A percentile compares a stretch with the other conserved stretches of the same genome.
Conservation (phyloP, 208 protist species). For the Herpetomonas samuelpessoai region DNA sequence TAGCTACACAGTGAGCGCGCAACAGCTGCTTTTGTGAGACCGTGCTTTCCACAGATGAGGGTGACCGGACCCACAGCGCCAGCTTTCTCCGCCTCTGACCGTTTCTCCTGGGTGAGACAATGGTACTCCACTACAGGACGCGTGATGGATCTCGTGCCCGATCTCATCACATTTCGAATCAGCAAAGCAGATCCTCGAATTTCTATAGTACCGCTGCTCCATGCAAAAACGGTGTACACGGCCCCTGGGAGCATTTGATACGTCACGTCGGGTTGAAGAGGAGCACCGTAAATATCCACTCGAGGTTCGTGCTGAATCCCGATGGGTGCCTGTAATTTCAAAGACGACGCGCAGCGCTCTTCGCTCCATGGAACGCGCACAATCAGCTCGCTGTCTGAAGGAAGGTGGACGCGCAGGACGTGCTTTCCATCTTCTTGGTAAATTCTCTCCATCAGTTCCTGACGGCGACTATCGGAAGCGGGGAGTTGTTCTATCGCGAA, state of each 20-base stretch:
- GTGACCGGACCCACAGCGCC: conserved; percentile 48
- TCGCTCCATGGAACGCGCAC: conserved; percentile 51
- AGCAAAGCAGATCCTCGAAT: conserved; percentile 67
- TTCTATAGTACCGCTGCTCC: conserved; percentile 45
- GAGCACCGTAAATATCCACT: conserved; percentile 70
- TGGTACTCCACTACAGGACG: conserved; percentile 83
- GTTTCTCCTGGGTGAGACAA: conserved; percentile 58
- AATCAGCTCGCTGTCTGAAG: conserved; percentile 54
- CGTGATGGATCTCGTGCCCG: conserved; percentile 39
- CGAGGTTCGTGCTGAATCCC: conserved; percentile 36
- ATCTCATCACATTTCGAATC: conserved; percentile 48
- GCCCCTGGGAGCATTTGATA: conserved; percentile 67
- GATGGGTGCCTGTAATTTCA: conserved; percentile 42
- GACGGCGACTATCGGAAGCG: too few relatives aligned
- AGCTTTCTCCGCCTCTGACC: conserved; percentile 37
- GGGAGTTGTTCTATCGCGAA: too few relatives aligned
- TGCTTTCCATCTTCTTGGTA: conserved; percentile 3
- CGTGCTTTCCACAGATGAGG: conserved; percentile 63
- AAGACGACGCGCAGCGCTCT: conserved; percentile 37
- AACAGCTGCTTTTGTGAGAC: conserved; percentile 38
- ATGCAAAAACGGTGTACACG: conserved; percentile 54
- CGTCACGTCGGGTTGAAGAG: conserved; percentile 54
- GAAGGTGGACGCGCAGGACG: conserved; percentile 15
- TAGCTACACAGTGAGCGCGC: conserved; percentile 73
- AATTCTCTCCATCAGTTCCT: neutral